These are phyloP conservation scores for Lecanicillium sp. DNA, from an alignment of 2,329 filamentous ascomycete genomes.

Conservation along the genomic window DNA sequence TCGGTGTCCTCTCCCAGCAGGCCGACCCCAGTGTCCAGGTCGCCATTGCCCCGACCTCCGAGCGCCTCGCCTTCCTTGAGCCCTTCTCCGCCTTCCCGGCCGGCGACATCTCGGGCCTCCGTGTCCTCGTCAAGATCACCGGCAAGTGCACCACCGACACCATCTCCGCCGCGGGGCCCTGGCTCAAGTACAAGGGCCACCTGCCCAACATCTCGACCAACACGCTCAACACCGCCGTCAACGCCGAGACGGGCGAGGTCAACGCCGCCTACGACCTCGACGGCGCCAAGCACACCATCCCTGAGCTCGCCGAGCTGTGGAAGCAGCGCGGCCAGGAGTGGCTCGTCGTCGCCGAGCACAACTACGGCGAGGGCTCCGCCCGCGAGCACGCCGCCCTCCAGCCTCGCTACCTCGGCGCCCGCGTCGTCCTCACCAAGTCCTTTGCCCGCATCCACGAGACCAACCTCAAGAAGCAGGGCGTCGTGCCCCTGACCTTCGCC, in stretches of 20 bases:
- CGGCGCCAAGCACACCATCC: slow-evolving; percentile 70
- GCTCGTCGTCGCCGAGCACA: slow-evolving; percentile 95
- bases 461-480: slow-evolving; percentile 94
- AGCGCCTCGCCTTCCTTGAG: slow-evolving; percentile 83
- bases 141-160: slow-evolving; percentile 99
- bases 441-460: slow-evolving; percentile 94
- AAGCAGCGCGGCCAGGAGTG: slow-evolving; percentile 68
- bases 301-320: slow-evolving; percentile 81
- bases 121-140: slow-evolving; percentile 90
- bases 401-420: slow-evolving; percentile 81
- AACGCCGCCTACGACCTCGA: slow-evolving; percentile 87
- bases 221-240: slow-evolving; percentile 91
- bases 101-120: slow-evolving; percentile 67
- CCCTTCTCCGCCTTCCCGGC: slow-evolving; percentile 81
- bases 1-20: slow-evolving; percentile 65
- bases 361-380: slow-evolving; percentile 89
- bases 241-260: slow-evolving; percentile 86
- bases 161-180: slow-evolving; percentile 92
- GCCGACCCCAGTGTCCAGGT: slow-evolving; percentile 68
- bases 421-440: slow-evolving; percentile 76
- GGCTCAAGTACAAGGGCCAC: slow-evolving; percentile 99
- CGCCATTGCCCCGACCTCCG: slow-evolving; percentile 78
- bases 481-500: slow-evolving; percentile 87
- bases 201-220: slow-evolving; percentile 96
- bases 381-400: slow-evolving; percentile 87